phyloP scores from a whole-genome alignment of 495 filamentous ascomycete genomes.

The Trichoderma erinaceum region DNA sequence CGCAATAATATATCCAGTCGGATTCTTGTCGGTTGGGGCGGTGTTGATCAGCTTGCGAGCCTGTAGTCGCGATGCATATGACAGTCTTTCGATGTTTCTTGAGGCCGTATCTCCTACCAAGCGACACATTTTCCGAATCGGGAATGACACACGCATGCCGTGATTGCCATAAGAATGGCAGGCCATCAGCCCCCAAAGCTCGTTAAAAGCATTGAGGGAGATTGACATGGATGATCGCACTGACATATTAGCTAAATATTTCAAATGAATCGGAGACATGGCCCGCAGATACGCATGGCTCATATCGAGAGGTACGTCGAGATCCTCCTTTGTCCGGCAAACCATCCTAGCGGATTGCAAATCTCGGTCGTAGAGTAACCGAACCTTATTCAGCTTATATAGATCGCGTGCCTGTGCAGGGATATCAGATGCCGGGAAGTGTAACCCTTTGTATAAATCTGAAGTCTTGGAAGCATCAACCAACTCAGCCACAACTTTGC shows the following conservation, averaged over 20 bases:
- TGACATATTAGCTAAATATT: constrained; percentile 86
- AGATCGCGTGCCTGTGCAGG: constrained; percentile 79
- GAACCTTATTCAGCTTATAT: constrained; percentile 75
- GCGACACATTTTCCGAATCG: constrained; percentile 91
- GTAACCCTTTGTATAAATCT: constrained; percentile 82
- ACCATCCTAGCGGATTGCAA: constrained; percentile 73
- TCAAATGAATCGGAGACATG: constrained; percentile 85
- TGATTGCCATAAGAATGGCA: constrained; percentile 74
- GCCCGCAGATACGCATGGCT: constrained; percentile 81
- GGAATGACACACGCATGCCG: constrained; percentile 87
- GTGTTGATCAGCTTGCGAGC: constrained; percentile 74
- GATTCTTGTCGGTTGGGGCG: constrained; percentile 72
- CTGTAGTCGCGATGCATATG: constrained; percentile 78
- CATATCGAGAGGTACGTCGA: constrained; percentile 75
- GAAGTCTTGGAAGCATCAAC: constrained; percentile 74
- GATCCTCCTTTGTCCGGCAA: constrained; percentile 68
- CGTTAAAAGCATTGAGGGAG: constrained; percentile 76
- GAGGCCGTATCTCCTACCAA: constrained; percentile 83
- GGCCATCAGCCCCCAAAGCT: constrained; percentile 85
- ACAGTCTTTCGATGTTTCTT: constrained; percentile 82
- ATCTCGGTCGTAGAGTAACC: constrained; percentile 71
- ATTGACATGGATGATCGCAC: constrained; percentile 93
- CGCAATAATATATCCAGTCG: constrained; percentile 87
- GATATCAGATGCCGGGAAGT: constrained; percentile 90
- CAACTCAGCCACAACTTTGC: constrained; percentile 79